Evolutionary conservation across 2,329 filamentous ascomycete species (phyloP).

Genomic region (Alternaria sp.): DNA sequence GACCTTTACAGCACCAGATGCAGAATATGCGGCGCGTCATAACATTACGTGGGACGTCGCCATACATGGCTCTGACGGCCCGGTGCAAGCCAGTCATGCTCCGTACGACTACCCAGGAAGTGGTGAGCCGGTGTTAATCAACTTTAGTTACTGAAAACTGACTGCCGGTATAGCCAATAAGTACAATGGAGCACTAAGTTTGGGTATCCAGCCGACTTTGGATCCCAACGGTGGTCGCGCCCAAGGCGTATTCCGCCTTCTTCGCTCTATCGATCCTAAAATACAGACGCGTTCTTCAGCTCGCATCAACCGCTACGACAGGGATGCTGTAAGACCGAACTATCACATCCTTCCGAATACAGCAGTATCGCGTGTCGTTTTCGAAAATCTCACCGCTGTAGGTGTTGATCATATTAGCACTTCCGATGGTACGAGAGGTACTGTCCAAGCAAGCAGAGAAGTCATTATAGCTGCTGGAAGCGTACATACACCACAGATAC

Average conservation of each 20-base stretch:
- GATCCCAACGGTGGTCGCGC: conserved; percentile 35
- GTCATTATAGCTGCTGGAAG: conserved; percentile 67
- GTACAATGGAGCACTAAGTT: conserved; percentile 23
- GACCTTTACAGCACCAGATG: conserved; percentile 28
- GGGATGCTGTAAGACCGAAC: conserved; percentile 37
- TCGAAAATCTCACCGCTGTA: conserved; percentile 23
- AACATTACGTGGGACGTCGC: conserved; percentile 34
- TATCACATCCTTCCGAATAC: conserved; percentile 38
- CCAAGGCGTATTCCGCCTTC: conserved; percentile 43
- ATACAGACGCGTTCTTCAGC: conserved; percentile 42
- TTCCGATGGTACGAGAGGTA: conserved; percentile 4
- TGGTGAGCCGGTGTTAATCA: conserved; percentile 16
- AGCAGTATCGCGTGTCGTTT: conserved; percentile 27
- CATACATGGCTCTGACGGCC: conserved; percentile 30
- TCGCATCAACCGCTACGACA: conserved; percentile 42
- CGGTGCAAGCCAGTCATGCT: conserved; percentile 34
- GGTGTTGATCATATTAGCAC: conserved; percentile 29
- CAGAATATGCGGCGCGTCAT: conserved; percentile 18
- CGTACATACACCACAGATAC: conserved; percentile 67
- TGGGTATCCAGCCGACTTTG: conserved; percentile 23
- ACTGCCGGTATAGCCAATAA: conserved; percentile 23
- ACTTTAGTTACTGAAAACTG: background rate
- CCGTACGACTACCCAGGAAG: conserved; percentile 35
- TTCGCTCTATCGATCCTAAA: conserved; percentile 37
- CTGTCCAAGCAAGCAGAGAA: conserved; percentile 50